Evolutionary conservation across 2,329 filamentous ascomycete species (phyloP).

Genomic region (Orbilia javanica): DNA sequence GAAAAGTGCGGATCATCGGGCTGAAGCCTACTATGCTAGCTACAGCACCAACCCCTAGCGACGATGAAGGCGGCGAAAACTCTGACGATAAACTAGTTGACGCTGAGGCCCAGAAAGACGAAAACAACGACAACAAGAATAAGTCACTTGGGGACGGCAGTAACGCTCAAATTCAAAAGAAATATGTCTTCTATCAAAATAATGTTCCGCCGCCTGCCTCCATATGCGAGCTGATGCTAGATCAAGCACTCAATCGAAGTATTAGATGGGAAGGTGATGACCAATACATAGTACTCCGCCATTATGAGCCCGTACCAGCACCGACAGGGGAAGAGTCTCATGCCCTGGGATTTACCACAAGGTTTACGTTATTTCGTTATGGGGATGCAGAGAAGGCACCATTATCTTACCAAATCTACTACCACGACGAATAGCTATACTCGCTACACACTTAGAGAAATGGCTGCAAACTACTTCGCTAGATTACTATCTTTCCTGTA

Average conservation of each 20-base stretch:
- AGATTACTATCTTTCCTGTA: too few relatives aligned
- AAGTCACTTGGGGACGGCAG: too few relatives aligned
- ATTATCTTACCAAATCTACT: neutral
- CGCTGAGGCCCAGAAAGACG: neutral
- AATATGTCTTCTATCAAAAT: neutral
- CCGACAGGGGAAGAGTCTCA: neutral
- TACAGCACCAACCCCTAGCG: neutral
- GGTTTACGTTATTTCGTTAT: conserved; percentile 14
- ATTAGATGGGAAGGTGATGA: neutral
- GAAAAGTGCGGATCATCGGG: neutral
- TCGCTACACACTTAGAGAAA: too few relatives aligned
- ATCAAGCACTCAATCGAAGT: neutral
- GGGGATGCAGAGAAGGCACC: neutral
- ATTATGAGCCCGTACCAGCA: neutral
- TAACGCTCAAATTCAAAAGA: neutral
- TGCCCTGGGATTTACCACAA: neutral
- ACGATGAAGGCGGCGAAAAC: neutral
- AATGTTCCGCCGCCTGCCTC: conserved; percentile 6
- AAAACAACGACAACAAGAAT: too few relatives aligned
- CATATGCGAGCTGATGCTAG: neutral
- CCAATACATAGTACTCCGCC: conserved; percentile 7
- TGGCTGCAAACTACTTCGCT: too few relatives aligned
- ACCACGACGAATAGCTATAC: neutral
- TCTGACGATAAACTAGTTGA: neutral
- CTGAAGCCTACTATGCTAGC: neutral